A percentile compares a stretch with the other conserved stretches of the same genome.
These are phyloP conservation scores for Eutrema salsugineum DNA, from an alignment of 441 rosid genomes.

Conservation along the genomic window DNA sequence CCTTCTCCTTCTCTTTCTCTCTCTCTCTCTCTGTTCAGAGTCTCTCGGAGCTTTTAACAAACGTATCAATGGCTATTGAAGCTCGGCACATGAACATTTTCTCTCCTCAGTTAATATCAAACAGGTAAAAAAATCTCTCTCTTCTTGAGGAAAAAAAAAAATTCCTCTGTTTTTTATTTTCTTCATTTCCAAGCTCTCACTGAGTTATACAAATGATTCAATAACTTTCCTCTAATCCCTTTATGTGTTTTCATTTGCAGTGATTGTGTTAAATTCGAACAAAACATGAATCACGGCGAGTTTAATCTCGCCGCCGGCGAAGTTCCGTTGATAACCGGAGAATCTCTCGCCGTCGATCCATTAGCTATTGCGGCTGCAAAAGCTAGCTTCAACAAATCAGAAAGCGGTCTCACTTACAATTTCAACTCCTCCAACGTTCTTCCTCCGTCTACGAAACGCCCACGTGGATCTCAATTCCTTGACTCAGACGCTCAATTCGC, in stretches of 20 bases:
- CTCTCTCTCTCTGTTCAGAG: constrained; percentile 6
- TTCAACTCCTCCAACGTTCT: constrained; percentile 6
- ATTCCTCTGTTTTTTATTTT: background rate
- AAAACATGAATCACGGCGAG: constrained; percentile 24
- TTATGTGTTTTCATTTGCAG: constrained; percentile 16
- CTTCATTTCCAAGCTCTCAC: background rate
- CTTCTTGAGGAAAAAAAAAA: background rate
- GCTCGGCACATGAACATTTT: constrained; percentile 27
- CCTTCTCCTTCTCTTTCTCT: background rate
- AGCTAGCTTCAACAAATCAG: constrained; percentile 16
- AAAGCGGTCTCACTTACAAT: constrained; percentile 23
- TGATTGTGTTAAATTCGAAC: constrained; percentile 20
- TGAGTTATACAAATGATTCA: background rate
- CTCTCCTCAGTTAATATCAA: constrained; percentile 19
- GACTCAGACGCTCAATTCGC: constrained; percentile 11
- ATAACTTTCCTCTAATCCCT: background rate
- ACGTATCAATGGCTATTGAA: constrained; percentile 31
- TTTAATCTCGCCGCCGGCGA: constrained; percentile 11
- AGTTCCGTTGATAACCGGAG: constrained; percentile 1
- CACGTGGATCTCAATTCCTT: background rate
- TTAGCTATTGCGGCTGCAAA: background rate
- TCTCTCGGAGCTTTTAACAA: constrained; percentile 23
- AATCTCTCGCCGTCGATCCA: constrained; percentile 8
- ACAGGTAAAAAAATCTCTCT: constrained; percentile 10
- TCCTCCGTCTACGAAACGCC: constrained; percentile 21